Percentiles rank a stretch among this genome's conserved stretches.
Evolutionary conservation across 1,284 basidiomycete species (phyloP).

Genomic region (Sporisorium sorghi): DNA sequence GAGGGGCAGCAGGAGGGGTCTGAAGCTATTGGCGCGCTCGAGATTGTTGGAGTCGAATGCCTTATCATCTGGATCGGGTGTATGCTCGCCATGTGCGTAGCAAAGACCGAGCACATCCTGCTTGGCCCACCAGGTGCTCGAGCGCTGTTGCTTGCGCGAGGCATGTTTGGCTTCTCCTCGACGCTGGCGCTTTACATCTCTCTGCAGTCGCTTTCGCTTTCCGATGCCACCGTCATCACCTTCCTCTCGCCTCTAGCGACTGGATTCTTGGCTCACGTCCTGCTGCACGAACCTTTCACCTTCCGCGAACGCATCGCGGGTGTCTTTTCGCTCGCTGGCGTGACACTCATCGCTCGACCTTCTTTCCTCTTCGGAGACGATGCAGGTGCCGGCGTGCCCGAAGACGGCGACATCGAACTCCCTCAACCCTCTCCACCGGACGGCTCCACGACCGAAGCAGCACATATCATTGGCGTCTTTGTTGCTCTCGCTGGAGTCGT

Average conservation of each 20-base stretch:
- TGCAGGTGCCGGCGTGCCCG: slow-evolving; percentile 31
- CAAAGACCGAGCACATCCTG: slow-evolving; percentile 76
- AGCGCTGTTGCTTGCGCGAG: slow-evolving; percentile 74
- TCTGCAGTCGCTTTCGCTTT: slow-evolving; percentile 77
- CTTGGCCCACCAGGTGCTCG: slow-evolving; percentile 79
- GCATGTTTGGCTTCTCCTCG: slow-evolving; percentile 76
- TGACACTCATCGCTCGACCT: slow-evolving; percentile 73
- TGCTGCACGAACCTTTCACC: slow-evolving; percentile 77
- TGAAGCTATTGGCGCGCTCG: slow-evolving; percentile 43
- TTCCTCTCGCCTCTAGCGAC: slow-evolving; percentile 80
- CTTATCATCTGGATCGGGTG: slow-evolving; percentile 70
- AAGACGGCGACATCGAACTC: slow-evolving; percentile 34
- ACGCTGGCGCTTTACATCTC: slow-evolving; percentile 77
- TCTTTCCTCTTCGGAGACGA: slow-evolving; percentile 44
- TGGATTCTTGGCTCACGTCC: slow-evolving; percentile 76
- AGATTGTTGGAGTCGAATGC: slow-evolving; percentile 74
- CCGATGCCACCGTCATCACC: slow-evolving; percentile 80
- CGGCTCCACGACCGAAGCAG: slow-evolving; percentile 23
- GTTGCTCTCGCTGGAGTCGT: slow-evolving; percentile 75
- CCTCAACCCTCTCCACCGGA: slow-evolving; percentile 14
- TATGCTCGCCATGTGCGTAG: slow-evolving; percentile 61
- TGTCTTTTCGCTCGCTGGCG: slow-evolving; percentile 75
- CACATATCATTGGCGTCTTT: slow-evolving; percentile 67
- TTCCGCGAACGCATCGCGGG: slow-evolving; percentile 77
- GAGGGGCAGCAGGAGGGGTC: slow-evolving; percentile 14